Conservation (phyloP, 2,329 filamentous ascomycete species). For the Pyrenochaeta sp. region DNA sequence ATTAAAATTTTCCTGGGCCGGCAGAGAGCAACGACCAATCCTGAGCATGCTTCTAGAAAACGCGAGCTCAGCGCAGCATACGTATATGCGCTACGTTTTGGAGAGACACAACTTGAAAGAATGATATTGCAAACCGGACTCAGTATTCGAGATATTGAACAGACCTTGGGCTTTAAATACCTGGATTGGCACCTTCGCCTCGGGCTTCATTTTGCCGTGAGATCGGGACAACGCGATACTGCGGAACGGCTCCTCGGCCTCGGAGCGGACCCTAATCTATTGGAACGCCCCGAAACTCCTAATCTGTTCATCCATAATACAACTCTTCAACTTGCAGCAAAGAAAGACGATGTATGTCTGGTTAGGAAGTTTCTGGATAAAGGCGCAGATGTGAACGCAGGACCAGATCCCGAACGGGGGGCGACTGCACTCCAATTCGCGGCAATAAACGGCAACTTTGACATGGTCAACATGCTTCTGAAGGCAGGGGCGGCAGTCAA, state of each 20-base stretch:
- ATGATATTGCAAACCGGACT: not conserved
- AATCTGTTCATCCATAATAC: not conserved
- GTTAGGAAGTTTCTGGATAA: conserved; percentile 5
- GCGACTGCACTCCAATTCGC: conserved; percentile 38
- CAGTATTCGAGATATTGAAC: not conserved
- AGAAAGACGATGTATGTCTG: not conserved
- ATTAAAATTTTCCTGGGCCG: not conserved
- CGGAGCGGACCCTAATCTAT: not conserved
- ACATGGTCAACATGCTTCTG: conserved; percentile 22
- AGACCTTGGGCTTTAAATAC: not conserved
- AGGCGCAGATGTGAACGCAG: conserved; percentile 11
- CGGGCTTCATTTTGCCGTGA: not conserved
- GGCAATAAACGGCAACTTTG: conserved; percentile 31
- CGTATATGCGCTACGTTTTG: not conserved
- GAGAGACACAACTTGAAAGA: not conserved
- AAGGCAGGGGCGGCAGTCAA: conserved; percentile 12
- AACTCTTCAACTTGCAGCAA: not conserved
- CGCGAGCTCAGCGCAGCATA: not conserved
- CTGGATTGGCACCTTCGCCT: not conserved
- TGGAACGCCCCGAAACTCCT: too few relatives aligned
- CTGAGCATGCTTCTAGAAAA: not conserved
- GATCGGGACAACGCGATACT: not conserved
- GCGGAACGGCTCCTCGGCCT: not conserved
- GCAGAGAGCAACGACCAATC: not conserved
- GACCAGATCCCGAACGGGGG: conserved; percentile 12